Percentiles rank a stretch among this genome's conserved stretches.
These are phyloP conservation scores for Durusdinium trenchii DNA, from an alignment of 73 alveolate genomes.

Conservation along the genomic window DNA sequence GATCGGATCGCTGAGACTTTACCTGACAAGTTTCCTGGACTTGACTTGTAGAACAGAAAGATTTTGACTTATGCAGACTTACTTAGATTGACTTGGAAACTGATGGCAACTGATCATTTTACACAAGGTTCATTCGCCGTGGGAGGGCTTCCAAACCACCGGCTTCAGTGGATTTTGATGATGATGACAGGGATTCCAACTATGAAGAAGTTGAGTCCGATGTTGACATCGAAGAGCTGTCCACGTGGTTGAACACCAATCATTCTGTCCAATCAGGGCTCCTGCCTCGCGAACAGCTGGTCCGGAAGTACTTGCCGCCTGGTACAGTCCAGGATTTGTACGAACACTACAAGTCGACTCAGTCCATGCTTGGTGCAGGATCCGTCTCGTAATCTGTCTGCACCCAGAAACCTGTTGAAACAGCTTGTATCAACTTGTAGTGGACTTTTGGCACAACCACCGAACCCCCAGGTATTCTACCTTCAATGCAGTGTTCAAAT, in stretches of 20 bases:
- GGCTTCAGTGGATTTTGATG: not conserved
- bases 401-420: no score
- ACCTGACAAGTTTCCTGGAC: no score
- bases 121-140: slow-evolving; percentile 13
- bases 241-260: not conserved
- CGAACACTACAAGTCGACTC: slow-evolving; percentile 12
- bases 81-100: no score
- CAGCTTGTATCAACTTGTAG: no score
- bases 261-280: not conserved
- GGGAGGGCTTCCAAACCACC: slow-evolving; percentile 3
- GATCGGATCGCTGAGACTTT: no score
- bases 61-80: no score
- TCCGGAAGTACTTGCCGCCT: slow-evolving; percentile 38
- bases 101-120: no score
- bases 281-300: not conserved
- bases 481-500: not conserved
- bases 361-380: not conserved
- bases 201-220: not conserved
- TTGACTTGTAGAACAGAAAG: no score
- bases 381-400: not conserved
- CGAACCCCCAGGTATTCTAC: not conserved
- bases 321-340: not conserved
- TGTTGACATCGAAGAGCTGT: not conserved
- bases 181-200: not conserved
- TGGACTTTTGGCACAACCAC: not conserved